These are phyloP conservation scores for Themeda triandra DNA, from an alignment of 176 grass and related monocot genomes.

Conservation along the genomic window DNA sequence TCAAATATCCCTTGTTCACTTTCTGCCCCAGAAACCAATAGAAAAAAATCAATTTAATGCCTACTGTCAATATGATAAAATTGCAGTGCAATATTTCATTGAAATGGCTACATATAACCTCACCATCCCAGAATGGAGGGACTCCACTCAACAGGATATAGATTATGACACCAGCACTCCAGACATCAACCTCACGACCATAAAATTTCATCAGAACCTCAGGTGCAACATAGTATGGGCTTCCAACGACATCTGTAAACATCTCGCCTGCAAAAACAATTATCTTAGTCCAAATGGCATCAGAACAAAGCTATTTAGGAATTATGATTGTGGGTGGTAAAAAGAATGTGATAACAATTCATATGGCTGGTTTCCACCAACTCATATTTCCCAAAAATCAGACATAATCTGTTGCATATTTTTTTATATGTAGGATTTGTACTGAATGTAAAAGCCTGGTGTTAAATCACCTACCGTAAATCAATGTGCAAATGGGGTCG, in stretches of 20 bases:
- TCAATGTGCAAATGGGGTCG: not conserved
- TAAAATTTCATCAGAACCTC: slow-evolving; percentile 70
- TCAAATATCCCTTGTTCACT: slow-evolving; percentile 84
- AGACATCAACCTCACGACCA: slow-evolving; percentile 66
- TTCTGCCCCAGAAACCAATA: slow-evolving; percentile 45
- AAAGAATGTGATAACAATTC: not conserved
- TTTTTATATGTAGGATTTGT: not conserved
- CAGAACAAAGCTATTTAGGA: not conserved
- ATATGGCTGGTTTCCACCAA: not conserved
- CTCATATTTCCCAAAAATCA: not conserved
- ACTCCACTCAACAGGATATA: slow-evolving; percentile 83
- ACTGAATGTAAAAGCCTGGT: not conserved
- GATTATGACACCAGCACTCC: slow-evolving; percentile 81
- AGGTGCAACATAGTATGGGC: slow-evolving; percentile 78
- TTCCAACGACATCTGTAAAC: slow-evolving; percentile 78
- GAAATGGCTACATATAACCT: slow-evolving; percentile 40
- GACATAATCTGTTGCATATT: too few relatives aligned
- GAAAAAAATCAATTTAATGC: not conserved
- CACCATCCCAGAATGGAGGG: slow-evolving; percentile 82
- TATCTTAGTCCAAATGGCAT: not conserved
- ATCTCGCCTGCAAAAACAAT: slow-evolving; percentile 43
- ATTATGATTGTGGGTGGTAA: not conserved
- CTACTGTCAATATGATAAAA: not conserved
- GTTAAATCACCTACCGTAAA: not conserved
- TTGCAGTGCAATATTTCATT: not conserved